Base-by-base conservation (phyloP, 1,284 basidiomycete genomes). In the Ustilago lituana region DNA sequence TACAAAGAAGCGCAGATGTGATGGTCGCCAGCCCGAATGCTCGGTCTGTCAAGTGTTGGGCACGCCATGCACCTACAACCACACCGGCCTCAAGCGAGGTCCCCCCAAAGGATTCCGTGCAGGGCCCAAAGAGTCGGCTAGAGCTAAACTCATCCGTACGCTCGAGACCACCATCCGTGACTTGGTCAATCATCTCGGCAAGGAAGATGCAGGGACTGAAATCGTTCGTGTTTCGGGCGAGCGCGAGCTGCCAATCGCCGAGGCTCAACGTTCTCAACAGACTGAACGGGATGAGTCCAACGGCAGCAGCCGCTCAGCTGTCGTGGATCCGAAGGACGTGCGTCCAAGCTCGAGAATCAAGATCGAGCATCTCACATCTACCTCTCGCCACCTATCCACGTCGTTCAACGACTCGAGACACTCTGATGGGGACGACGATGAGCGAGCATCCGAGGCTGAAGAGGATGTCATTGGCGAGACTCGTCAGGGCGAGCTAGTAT, bases 61-160 rank as follows among this genome's bases (percentile, higher is more conserved):
- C 33, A 74, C 71, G 3, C 61, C 66, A 2, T 78, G 76, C 70
- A 73, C 69, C 11, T 78, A 77, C 58, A 71, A 73, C 26, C 60
- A 62, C 41, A 67, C 62, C 11, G 67, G 67, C 3, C 58, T 75
- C 48, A 74, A 73, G 44, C 59, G 76, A 11, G 76, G 76, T 15
- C 76, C 76, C 0, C 74, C 74, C 19, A 78, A 78, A 51, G 76
- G 76, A 22, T 77, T 77, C 41, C 74, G 76, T 9, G 65, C 74
- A 1, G 65, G 65, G 1, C 76, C 76, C 17, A 72, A 73, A 49
- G 74, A 73, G 49, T 72, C 71, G 11, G 76, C 73, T 4, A 55
- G 58, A n/a, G 75, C 69, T 11, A 72, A 66, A 40, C 61, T 78
- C 10, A 50, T 75, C 7, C 63, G 74, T 23, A 65, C 50, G 22